Conservation (phyloP, 2,329 filamentous ascomycete species). For the Emmonsia crescens region DNA sequence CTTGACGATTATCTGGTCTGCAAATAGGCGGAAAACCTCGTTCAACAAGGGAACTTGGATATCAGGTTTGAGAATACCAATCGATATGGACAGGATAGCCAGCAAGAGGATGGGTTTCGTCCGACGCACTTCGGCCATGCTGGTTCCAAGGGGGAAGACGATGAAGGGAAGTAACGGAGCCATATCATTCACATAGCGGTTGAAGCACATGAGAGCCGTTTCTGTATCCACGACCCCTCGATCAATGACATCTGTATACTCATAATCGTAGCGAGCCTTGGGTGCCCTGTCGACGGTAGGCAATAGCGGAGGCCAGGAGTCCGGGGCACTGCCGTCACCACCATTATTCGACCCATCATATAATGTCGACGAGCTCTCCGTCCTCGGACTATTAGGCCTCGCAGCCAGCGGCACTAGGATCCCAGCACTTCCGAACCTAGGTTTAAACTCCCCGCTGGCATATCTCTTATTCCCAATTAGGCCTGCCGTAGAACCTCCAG, state of each 20-base stretch:
- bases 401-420: constrained; percentile 17
- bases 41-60: constrained; percentile 53
- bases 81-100: constrained; percentile 45
- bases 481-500: not conserved
- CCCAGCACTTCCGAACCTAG: not conserved
- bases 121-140: constrained; percentile 44
- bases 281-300: constrained; percentile 10
- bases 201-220: constrained; percentile 45
- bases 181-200: constrained; percentile 45
- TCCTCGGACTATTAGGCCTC: constrained; percentile 16
- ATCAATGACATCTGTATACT: constrained; percentile 39
- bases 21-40: constrained; percentile 61
- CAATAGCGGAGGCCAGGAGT: constrained; percentile 11
- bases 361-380: constrained; percentile 10
- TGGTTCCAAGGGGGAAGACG: constrained; percentile 44
- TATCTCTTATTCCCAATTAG: constrained; percentile 23
- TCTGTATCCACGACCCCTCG: constrained; percentile 41
- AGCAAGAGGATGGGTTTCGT: constrained; percentile 51
- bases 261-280: constrained; percentile 15
- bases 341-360: not conserved
- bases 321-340: constrained; percentile 8
- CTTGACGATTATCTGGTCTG: constrained; percentile 60
- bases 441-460: constrained; percentile 22
- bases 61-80: constrained; percentile 42
- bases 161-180: constrained; percentile 48